A percentile compares a stretch with the other conserved stretches of the same genome.
These are phyloP conservation scores for Niveomyces coronatus DNA, from an alignment of 2,329 filamentous ascomycete species.

Conservation along the genomic window DNA sequence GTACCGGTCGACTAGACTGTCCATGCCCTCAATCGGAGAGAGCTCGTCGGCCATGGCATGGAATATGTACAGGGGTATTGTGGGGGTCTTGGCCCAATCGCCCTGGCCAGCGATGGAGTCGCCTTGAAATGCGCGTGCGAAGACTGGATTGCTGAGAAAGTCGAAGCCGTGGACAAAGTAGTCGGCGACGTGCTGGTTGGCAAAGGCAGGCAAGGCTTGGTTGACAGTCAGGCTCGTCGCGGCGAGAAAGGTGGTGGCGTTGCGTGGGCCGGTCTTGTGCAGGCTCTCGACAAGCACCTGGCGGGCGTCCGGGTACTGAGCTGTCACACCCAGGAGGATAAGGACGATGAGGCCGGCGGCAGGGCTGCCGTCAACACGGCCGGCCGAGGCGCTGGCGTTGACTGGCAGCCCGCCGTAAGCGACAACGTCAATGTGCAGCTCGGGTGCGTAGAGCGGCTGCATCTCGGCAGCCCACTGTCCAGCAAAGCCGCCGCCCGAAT, in stretches of 20 bases:
- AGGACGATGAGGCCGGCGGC: constrained; percentile 15
- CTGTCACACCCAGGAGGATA: constrained; percentile 14
- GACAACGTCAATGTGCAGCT: constrained; percentile 36
- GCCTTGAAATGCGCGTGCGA: neutral
- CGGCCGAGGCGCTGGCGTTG: constrained; percentile 27
- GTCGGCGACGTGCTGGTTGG: constrained; percentile 3
- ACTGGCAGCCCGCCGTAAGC: constrained; percentile 38
- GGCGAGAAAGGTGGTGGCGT: constrained; percentile 4
- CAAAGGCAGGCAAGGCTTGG: neutral
- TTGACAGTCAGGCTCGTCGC: neutral
- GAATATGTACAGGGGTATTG: neutral
- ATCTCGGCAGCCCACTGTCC: constrained; percentile 43
- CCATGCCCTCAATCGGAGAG: neutral
- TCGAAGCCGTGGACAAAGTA: constrained; percentile 7
- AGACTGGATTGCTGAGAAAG: neutral
- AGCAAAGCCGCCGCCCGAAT: constrained; percentile 43
- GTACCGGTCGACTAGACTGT: neutral
- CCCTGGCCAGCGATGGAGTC: constrained; percentile 1
- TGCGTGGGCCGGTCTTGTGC: constrained; percentile 3
- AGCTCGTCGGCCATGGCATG: neutral
- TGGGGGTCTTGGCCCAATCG: neutral
- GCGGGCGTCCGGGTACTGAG: constrained; percentile 14
- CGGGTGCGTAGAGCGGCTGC: constrained; percentile 41
- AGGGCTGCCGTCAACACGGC: constrained; percentile 19
- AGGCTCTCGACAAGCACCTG: constrained; percentile 4